phyloP scores from a whole-genome alignment of 176 grass and related monocot species.

The Oryza rufipogon region DNA sequence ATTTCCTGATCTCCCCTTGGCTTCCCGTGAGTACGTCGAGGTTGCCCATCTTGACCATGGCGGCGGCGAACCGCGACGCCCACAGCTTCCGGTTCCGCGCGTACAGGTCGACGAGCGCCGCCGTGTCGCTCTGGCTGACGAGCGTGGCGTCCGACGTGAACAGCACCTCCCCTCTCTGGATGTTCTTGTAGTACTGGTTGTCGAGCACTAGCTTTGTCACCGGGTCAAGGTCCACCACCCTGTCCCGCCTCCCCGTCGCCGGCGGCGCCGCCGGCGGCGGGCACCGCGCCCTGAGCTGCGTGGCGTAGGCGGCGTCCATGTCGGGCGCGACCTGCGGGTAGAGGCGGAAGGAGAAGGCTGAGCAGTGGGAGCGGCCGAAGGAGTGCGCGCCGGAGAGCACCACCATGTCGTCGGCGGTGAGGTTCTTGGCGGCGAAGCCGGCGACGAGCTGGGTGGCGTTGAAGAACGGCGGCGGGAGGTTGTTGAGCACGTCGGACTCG shows the following conservation, averaged over 20 bases:
- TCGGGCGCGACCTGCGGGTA: slow-evolving; percentile 30
- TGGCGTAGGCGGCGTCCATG: slow-evolving; percentile 31
- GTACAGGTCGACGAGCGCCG: slow-evolving; percentile 52
- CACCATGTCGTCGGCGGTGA: slow-evolving; percentile 60
- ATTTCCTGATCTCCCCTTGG: slow-evolving; percentile 62
- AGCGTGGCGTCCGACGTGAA: slow-evolving; percentile 60
- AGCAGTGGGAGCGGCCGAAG: slow-evolving; percentile 71
- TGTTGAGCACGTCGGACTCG: slow-evolving; percentile 27
- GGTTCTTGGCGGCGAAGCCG: slow-evolving; percentile 45
- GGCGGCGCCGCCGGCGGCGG: slow-evolving; percentile 22
- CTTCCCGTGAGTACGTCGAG: slow-evolving; percentile 57
- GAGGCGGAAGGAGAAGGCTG: slow-evolving; percentile 48
- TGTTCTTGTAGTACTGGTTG: slow-evolving; percentile 69
- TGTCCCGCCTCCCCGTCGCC: slow-evolving; percentile 23
- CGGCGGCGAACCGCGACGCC: slow-evolving; percentile 42
- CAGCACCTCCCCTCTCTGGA: slow-evolving; percentile 34
- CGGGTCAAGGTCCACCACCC: slow-evolving; percentile 50
- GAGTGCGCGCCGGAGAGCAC: slow-evolving; percentile 71
- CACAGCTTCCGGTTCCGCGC: slow-evolving; percentile 39
- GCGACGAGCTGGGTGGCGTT: neutral
- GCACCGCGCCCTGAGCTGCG: neutral
- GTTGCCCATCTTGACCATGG: slow-evolving; percentile 76
- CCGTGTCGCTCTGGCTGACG: slow-evolving; percentile 45
- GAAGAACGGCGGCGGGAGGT: slow-evolving; percentile 29
- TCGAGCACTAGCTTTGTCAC: slow-evolving; percentile 37